Evolutionary conservation across 208 protist genomes (phyloP).

Genomic region (Trypanosoma grayi): DNA sequence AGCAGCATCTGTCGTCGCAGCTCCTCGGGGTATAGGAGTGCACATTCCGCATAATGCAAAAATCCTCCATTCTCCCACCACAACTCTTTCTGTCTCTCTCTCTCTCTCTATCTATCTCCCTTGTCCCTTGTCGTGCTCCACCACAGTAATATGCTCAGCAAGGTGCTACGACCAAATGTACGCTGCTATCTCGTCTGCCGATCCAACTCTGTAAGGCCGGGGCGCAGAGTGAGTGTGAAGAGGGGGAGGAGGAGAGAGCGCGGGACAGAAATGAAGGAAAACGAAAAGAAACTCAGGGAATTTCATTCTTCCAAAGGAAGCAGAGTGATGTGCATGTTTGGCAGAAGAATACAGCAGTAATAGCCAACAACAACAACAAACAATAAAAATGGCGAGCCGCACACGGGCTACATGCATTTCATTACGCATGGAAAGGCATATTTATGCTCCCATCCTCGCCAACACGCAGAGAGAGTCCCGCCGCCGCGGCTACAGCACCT

Average conservation of each 20-base stretch:
- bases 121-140: background rate
- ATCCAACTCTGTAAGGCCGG: background rate
- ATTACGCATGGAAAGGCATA: no score
- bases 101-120: background rate
- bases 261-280: background rate
- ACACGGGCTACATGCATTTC: no score
- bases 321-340: no score
- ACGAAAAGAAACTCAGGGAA: background rate
- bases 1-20: constrained; percentile 26
- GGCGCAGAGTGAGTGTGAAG: background rate
- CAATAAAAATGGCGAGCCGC: no score
- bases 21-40: constrained; percentile 28
- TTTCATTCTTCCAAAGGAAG: no score
- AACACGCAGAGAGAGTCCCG: no score
- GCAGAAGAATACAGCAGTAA: no score
- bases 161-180: no score
- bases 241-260: background rate
- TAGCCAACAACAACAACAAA: no score
- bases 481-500: no score
- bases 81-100: background rate
- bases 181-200: background rate
- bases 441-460: no score
- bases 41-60: constrained; percentile 14
- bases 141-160: background rate
- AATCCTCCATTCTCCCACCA: background rate